Conservation (phyloP, 1,284 basidiomycete species). For the Ganoderma boninense region DNA sequence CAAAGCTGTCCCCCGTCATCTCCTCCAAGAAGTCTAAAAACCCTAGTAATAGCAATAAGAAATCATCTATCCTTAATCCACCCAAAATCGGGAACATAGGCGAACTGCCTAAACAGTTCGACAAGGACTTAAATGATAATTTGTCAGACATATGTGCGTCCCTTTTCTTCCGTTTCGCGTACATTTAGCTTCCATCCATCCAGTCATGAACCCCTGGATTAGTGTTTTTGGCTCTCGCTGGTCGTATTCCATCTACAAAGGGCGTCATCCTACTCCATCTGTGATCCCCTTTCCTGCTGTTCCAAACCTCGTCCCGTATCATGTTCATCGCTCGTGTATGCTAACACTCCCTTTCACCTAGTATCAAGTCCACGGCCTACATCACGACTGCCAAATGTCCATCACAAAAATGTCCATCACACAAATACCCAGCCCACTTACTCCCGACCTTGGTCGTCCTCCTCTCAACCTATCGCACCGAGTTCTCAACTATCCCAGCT, state of each 20-base stretch:
- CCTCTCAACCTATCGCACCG: not conserved
- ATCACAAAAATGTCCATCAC: conserved; percentile 7
- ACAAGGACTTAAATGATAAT: not conserved
- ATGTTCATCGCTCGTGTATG: not conserved
- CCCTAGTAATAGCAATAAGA: conserved; percentile 6
- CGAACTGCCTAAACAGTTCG: not conserved
- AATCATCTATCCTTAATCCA: not conserved
- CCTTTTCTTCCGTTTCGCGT: too few species aligned
- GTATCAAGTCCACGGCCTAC: conserved; percentile 1
- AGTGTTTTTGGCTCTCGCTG: not conserved
- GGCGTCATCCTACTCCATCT: not conserved
- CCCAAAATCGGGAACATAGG: not conserved
- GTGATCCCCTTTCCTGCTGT: not conserved
- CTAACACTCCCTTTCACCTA: not conserved
- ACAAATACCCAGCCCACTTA: conserved; percentile 7
- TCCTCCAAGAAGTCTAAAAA: conserved; percentile 12
- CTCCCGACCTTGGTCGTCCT: conserved; percentile 1
- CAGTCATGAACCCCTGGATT: not conserved
- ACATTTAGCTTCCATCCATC: not conserved
- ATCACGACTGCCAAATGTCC: conserved; percentile 5
- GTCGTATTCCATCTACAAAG: not conserved
- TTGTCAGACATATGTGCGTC: conserved; percentile 3
- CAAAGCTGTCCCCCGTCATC: not conserved
- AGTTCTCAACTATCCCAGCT: not conserved
- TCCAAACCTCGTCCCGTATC: not conserved